Base-by-base conservation (phyloP, 2,329 filamentous ascomycete species). In the Akanthomyces uredinophilus region DNA sequence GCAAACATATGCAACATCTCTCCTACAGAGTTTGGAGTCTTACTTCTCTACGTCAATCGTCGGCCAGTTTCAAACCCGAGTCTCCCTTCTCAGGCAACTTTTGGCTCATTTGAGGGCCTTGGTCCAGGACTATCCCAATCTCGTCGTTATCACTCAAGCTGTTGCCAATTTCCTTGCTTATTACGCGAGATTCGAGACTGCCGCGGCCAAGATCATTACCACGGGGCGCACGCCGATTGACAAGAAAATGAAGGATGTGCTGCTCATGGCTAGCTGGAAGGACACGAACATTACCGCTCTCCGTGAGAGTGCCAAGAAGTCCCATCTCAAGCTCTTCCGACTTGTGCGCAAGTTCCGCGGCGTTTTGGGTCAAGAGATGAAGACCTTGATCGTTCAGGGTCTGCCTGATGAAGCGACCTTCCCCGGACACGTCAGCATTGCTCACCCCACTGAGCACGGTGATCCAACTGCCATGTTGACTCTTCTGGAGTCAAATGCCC, bases 181-280 rank as follows among this genome's bases (percentile, higher is more conserved):
- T 71, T 96, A 90, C 73, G 76, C 80, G 39, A 86, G 90, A 37
- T 96, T 91, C 68, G 84, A 89, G 70, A 79, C 81, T 62, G 77
- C 83, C 5, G 85, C 93, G 8, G 76, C 81, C 14, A 87, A 91
- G 64, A 77, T 81, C 1, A 82, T 97, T 41, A 77, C 78, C 22
- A 85, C 84, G 50, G 90, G 88, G n/a, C 86, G 92, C 61, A 78
- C 81, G 7, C 81, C 83, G 0, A 81, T 98, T n/a, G 94, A 98
- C 73, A 96, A 92, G 75, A 87, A 92, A 62, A 91, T 98, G 83
- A 94, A 90, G 72, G 91, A 98, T 68, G 87, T 97, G n/a, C 83
- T 99, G 18, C 86, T 96, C 58, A 79, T 99, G 68, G 92, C 93
- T 8, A 97, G 92, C 74, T 99, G 96, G 96, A 97, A 96, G 73